Evolutionary conservation across 495 filamentous ascomycete species (phyloP), one percentile per base, ranked within the genome.

Genomic region (Penicillium coffeae): DNA sequence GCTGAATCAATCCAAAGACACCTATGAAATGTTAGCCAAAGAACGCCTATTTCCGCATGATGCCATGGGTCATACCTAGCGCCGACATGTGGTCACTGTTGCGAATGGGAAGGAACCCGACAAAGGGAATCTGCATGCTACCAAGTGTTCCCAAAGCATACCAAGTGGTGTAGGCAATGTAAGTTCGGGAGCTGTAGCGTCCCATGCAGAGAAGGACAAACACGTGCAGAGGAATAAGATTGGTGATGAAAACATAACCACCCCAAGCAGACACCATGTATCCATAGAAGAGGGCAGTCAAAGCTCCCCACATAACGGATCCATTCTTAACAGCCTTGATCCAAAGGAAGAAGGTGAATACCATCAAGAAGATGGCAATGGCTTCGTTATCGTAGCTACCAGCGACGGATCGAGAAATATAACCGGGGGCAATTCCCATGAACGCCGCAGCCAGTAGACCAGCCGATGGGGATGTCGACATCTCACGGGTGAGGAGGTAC

Each of bases 221-320:
- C 13, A 89, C 84, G 67, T 99, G 94, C 40, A 99, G 83, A 32
- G 94, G 94, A 35, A 99, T 85, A 66, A 99, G 74, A 62, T 96
- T 97, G 52, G 94, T 99, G 62, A 99, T 99, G 79, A 99, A 99
- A 53, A 96, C 94, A 68, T 99, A 99, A 64, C 94, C 94, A 75
- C 94, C 94, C 94, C 94, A 99, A 27, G 94, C 93, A 44, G 91
- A 90, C 33, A 99, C 94, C 94, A 99, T 99, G 79, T 99, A 99
- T 48, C 94, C 94, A 68, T 99, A 99, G 73, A 95, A 99, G 49
- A 99, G 72, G 30, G 94, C 94, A 51, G 91, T 91, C 51, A 96
- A 75, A 13, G 88, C 91, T 42, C 89, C 93, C 92, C 92, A 99
- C 68, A 95, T 87, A 46, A 90, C 86, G 14, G 92, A 96, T 21